Percentiles rank a stretch among this genome's conserved stretches.
phyloP scores from a whole-genome alignment of 257 asterid species.

The Forsythia viridissima region DNA sequence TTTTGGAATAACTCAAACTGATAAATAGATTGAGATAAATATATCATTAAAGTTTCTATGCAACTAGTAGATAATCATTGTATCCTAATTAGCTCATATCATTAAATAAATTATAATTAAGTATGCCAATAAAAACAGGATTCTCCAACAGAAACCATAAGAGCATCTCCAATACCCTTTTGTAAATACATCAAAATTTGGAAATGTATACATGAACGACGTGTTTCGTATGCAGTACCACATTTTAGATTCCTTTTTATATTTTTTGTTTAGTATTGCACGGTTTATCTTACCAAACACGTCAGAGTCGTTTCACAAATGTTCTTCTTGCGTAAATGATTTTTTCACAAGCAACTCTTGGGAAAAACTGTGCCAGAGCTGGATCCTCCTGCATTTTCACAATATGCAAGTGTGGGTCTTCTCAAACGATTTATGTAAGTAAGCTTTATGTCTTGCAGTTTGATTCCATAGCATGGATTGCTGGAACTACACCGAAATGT shows the following conservation, averaged over 20 bases:
- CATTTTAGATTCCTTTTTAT: no score
- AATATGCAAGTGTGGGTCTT: slow-evolving; percentile 48
- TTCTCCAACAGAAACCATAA: background rate
- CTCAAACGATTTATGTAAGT: slow-evolving; percentile 33
- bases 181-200: background rate
- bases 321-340: background rate
- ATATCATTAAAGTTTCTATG: no score
- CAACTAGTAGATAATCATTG: no score
- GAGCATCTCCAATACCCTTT: background rate
- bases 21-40: no score
- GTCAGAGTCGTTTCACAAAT: background rate
- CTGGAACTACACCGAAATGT: slow-evolving; percentile 58
- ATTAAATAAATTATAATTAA: no score
- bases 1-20: no score
- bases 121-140: no score
- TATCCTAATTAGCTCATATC: no score
- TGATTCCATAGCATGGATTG: slow-evolving; percentile 62
- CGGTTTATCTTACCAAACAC: background rate
- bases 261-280: background rate
- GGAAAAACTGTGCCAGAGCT: slow-evolving; percentile 50
- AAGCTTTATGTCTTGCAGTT: slow-evolving; percentile 51
- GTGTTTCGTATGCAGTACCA: background rate
- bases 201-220: background rate
- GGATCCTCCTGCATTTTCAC: slow-evolving; percentile 56
- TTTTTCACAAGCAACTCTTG: slow-evolving; percentile 46